phyloP scores from a whole-genome alignment of 106 monocot species.

The Allium fistulosum region DNA sequence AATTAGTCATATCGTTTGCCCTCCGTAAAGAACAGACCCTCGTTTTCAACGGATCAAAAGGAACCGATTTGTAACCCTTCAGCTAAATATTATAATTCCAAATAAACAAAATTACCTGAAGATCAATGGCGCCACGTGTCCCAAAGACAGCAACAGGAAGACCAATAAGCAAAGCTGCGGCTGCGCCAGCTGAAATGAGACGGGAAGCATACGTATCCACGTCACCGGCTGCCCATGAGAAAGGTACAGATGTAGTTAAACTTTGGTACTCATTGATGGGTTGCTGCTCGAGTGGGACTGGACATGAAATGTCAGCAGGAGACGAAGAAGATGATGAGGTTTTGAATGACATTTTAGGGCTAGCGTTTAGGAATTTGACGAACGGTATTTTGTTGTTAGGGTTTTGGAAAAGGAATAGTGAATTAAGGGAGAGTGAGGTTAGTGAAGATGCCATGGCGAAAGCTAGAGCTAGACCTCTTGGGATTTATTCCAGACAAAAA shows the following conservation, averaged over 20 bases:
- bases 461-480: too few relatives aligned
- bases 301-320: slow-evolving; percentile 75
- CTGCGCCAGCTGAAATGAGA: slow-evolving; percentile 46
- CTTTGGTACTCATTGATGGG: slow-evolving; percentile 94
- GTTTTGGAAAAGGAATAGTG: background rate
- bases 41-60: too few relatives aligned
- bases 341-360: too few relatives aligned
- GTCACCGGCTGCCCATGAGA: slow-evolving; percentile 77
- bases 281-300: slow-evolving; percentile 90
- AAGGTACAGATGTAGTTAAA: slow-evolving; percentile 64
- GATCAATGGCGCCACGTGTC: slow-evolving; percentile 13
- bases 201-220: slow-evolving; percentile 50
- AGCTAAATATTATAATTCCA: too few relatives aligned
- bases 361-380: background rate
- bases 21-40: too few relatives aligned
- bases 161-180: slow-evolving; percentile 68
- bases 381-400: background rate
- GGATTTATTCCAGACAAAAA: too few relatives aligned
- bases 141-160: slow-evolving; percentile 82
- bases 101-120: background rate
- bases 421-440: background rate
- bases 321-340: slow-evolving; percentile 32
- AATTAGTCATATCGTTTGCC: too few relatives aligned
- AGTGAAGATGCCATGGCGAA: background rate
- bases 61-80: too few relatives aligned